Conservation (phyloP, 1,284 basidiomycete genomes). For the Ceratobasidium sp. region DNA sequence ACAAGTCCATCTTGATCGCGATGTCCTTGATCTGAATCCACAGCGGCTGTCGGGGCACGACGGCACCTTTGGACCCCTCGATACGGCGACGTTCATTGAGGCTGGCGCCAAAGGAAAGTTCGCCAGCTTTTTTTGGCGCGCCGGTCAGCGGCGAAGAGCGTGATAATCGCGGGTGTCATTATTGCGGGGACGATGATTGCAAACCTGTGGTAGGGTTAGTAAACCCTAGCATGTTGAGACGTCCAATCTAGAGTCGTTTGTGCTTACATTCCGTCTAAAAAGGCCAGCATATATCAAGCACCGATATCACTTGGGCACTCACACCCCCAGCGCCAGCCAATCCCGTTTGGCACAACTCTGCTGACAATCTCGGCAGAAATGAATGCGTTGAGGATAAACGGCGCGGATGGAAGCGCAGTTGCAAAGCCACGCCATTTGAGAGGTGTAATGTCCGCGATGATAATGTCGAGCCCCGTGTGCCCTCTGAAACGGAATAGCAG, state of each 20-base stretch:
- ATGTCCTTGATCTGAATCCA: constrained; percentile 50
- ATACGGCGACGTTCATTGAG: constrained; percentile 44
- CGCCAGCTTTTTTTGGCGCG: constrained; percentile 54
- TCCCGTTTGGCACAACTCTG: constrained; percentile 54
- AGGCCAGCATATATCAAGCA: constrained; percentile 16
- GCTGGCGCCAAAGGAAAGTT: constrained; percentile 46
- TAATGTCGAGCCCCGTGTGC: constrained; percentile 59
- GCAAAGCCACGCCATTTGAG: constrained; percentile 63
- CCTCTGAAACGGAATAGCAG: constrained; percentile 30
- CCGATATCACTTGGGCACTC: constrained; percentile 3
- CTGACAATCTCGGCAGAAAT: constrained; percentile 62
- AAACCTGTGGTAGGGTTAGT: constrained; percentile 44
- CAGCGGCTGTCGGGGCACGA: constrained; percentile 46
- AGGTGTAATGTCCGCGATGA: constrained; percentile 65
- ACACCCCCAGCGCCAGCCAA: constrained; percentile 48
- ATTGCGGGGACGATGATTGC: constrained; percentile 52
- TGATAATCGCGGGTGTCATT: constrained; percentile 50
- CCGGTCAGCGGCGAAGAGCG: constrained; percentile 56
- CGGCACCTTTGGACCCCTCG: constrained; percentile 44
- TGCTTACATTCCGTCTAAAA: constrained; percentile 42
- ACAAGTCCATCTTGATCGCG: constrained; percentile 54
- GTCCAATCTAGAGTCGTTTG: background rate
- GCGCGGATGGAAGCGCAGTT: constrained; percentile 58
- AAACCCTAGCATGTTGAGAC: background rate
- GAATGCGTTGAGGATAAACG: constrained; percentile 59